phyloP scores from a whole-genome alignment of 192 early-diverging fungal genomes.

The Podila minutissima region DNA sequence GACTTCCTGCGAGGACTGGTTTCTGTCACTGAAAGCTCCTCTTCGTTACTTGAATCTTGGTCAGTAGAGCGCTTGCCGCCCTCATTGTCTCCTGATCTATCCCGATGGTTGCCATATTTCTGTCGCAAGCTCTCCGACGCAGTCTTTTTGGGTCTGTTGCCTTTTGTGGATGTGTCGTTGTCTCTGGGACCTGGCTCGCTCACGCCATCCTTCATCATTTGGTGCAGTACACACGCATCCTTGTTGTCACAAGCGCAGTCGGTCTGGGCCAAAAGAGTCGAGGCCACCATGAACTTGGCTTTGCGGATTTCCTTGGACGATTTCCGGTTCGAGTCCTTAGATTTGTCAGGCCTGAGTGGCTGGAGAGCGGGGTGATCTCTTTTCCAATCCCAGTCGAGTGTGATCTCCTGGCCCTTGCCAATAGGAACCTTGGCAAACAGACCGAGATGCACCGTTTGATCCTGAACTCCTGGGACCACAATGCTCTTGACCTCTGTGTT shows the following conservation, averaged over 20 bases:
- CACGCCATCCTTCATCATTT: conserved; percentile 48
- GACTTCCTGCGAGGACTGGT: conserved; percentile 34
- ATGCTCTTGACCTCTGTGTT: conserved; percentile 74
- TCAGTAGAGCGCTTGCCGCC: conserved; percentile 21
- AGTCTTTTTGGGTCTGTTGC: conserved; percentile 19
- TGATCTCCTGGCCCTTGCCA: conserved; percentile 72
- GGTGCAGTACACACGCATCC: conserved; percentile 54
- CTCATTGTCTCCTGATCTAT: conserved; percentile 15
- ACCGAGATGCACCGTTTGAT: conserved; percentile 69
- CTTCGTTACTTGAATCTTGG: conserved; percentile 40
- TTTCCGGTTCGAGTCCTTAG: conserved; percentile 26
- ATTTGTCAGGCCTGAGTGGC: conserved; percentile 38
- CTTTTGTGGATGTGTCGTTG: conserved; percentile 8
- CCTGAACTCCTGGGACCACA: conserved; percentile 57
- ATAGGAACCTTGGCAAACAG: conserved; percentile 70
- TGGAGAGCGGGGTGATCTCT: conserved; percentile 53
- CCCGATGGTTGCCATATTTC: conserved; percentile 26
- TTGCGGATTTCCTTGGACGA: conserved; percentile 36
- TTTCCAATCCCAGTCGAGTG: conserved; percentile 79
- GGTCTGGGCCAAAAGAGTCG: conserved; percentile 52
- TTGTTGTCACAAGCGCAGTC: conserved; percentile 58
- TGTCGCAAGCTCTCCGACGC: conserved; percentile 26
- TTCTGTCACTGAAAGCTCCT: conserved; percentile 11
- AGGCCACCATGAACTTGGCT: conserved; percentile 40
- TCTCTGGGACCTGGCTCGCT: conserved; percentile 22